These are phyloP conservation scores for Paratinospora sagittata DNA, from an alignment of 164 flowering plant species.

Conservation along the genomic window DNA sequence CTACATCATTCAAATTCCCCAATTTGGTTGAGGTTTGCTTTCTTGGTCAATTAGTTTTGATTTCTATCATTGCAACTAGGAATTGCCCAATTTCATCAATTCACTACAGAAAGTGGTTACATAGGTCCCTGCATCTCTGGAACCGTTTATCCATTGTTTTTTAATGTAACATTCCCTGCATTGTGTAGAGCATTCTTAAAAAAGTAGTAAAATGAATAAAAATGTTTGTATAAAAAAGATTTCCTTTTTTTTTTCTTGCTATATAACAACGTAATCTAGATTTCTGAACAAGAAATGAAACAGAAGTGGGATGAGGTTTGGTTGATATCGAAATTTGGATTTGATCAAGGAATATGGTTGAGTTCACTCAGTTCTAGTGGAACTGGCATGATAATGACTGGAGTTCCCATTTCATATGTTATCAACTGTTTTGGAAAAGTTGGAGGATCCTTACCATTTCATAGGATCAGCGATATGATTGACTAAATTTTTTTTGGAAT, in stretches of 20 bases:
- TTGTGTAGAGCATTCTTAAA: too few relatives aligned
- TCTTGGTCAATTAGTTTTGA: neutral
- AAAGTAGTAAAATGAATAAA: too few relatives aligned
- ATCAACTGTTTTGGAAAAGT: neutral
- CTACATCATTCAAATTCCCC: slow-evolving; percentile 27
- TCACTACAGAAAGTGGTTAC: neutral
- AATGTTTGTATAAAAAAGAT: too few relatives aligned
- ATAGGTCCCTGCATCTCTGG: neutral
- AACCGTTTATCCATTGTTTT: neutral
- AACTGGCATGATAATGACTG: too few relatives aligned
- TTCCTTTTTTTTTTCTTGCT: too few relatives aligned
- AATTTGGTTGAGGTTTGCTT: slow-evolving; percentile 26
- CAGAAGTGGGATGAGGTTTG: too few relatives aligned
- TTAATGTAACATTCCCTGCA: neutral
- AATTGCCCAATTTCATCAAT: neutral
- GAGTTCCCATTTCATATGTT: neutral
- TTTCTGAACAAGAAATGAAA: too few relatives aligned
- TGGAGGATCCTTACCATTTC: neutral
- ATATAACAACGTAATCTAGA: too few relatives aligned
- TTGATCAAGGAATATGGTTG: too few relatives aligned
- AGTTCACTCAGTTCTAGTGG: too few relatives aligned
- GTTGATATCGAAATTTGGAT: too few relatives aligned
- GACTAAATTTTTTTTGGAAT: neutral
- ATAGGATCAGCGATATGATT: neutral
- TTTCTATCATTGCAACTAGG: neutral